Conservation (phyloP, 2,329 filamentous ascomycete species). For the Alternaria consortialis region DNA sequence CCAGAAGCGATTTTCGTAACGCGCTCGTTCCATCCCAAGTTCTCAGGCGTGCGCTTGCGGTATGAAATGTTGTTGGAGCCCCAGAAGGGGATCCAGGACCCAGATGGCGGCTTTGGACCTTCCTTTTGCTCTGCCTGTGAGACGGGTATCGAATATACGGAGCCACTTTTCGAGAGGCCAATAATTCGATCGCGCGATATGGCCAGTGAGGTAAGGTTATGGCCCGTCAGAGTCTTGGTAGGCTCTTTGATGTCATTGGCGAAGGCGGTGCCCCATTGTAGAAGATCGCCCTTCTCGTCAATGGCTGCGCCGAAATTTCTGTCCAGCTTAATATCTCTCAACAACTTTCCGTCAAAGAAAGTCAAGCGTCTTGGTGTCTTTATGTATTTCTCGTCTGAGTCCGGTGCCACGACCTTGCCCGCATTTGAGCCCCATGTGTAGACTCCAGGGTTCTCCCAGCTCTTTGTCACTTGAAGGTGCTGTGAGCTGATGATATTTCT, state of each 20-base stretch:
- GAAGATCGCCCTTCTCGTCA: slow-evolving; percentile 83
- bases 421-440: slow-evolving; percentile 93
- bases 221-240: slow-evolving; percentile 77
- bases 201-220: slow-evolving; percentile 78
- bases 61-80: slow-evolving; percentile 71
- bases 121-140: slow-evolving; percentile 74
- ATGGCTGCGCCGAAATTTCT: slow-evolving; percentile 85
- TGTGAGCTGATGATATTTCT: slow-evolving; percentile 82
- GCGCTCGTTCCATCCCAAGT: slow-evolving; percentile 74
- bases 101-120: slow-evolving; percentile 71
- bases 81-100: slow-evolving; percentile 80
- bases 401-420: slow-evolving; percentile 84
- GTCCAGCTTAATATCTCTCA: slow-evolving; percentile 88
- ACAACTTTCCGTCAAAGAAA: slow-evolving; percentile 83
- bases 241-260: slow-evolving; percentile 71
- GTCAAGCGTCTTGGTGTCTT: slow-evolving; percentile 81
- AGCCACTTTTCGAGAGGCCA: slow-evolving; percentile 76
- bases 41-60: slow-evolving; percentile 72
- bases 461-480: slow-evolving; percentile 86
- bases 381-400: slow-evolving; percentile 77
- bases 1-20: slow-evolving; percentile 79
- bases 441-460: slow-evolving; percentile 82
- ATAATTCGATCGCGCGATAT: slow-evolving; percentile 86
- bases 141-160: slow-evolving; percentile 84
- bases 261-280: slow-evolving; percentile 90